Base-by-base conservation (phyloP, 108 stramenopile genomes). In the Conticribra guillardii region DNA sequence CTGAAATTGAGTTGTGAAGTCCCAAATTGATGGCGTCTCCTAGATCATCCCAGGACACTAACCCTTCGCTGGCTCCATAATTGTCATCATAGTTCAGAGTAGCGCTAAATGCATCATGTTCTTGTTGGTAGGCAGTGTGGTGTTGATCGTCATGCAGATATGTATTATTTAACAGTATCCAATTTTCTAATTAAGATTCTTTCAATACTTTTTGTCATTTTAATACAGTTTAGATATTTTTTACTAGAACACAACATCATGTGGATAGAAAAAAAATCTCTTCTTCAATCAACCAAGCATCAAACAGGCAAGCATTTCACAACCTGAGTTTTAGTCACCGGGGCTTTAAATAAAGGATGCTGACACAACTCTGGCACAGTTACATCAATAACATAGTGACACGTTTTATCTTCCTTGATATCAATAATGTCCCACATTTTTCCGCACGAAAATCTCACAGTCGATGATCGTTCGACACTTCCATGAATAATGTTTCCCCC, bases 341-440 rank as follows among this genome's bases (percentile, higher is more conserved):
- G 86, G 11, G 86, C 81, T 52, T 82, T 81, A 69, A 94, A 94
- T n/a, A 94, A 53, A 14, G 85, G 85, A 65, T 96, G 90, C 15
- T 80, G 29, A 64, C 95, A 96, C n/a, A 96, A 78, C 22, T 80
- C 87, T 2, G 92, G 92, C 24, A 91, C 60, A 0, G 82, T 69
- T 18, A 96, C 84, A 56, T 86, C 78, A 48, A 90, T 69, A 50
- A 92, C 63, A 63, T 96, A 96, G 64, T 96, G 95, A 64, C 95
- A 96, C 2, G 95, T 94, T 30, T 67, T 70, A 71, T 96, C 95
- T 67, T 96, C 95, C 31, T 89, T 91, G 37, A 92, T 87, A 22
- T 77, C 59, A 23, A 80, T 54, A 29, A 96, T 54, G 28, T 78
- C 82, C 37, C 79, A 63, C 0, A 16, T 53, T 26, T 65, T 82